Evolutionary conservation across 2,329 filamentous ascomycete genomes (phyloP), one percentile per base, ranked within the genome.

Genomic region (Penicillium fuscoglaucum): DNA sequence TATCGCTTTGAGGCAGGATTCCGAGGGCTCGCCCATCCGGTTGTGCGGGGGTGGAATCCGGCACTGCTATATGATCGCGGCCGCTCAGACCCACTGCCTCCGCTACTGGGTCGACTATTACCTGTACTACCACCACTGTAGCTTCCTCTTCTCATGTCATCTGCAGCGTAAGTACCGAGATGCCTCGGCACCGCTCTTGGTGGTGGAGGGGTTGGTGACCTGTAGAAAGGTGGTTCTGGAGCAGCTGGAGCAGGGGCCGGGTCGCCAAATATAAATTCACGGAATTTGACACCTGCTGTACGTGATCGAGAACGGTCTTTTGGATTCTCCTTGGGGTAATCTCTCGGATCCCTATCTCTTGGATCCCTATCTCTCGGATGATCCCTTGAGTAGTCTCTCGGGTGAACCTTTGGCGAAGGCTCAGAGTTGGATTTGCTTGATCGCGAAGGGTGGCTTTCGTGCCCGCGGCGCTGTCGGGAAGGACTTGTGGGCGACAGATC

Each of bases 401-500:
- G n/a, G 9, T 35, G 10, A 3, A 26, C 7, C 44, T 35, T 59
- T 5, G 59, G 19, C 1, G 59, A 57, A 24, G 51, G 55, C 12
- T 63, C 63, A 5, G 61, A 58, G 28, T 59, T 43, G 1, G 61
- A 59, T 40, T 61, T 64, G 24, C 51, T 55, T 7, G 56, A 45
- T 19, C 51, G 61, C 9, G 60, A 52, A 4, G 28, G 50, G 28
- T 58, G 57, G 6, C 31, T 51, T n/a, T 66, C 63, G 12, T 66
- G 40, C 29, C 39, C 35, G 4, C 52, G 51, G 17, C 51, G 52
- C 12, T 57, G 56, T 33, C 57, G 57, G 12, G 47, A 50, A 6
- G 62, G 54, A 10, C 57, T 59, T 29, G 57, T 31, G 6, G 72
- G 67, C 0, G 72, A 74, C 3, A 68, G 51, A 10, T 74, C 70